Evolutionary conservation across 1,139 yeast species (phyloP).

Genomic region (Hyphopichia burtonii): DNA sequence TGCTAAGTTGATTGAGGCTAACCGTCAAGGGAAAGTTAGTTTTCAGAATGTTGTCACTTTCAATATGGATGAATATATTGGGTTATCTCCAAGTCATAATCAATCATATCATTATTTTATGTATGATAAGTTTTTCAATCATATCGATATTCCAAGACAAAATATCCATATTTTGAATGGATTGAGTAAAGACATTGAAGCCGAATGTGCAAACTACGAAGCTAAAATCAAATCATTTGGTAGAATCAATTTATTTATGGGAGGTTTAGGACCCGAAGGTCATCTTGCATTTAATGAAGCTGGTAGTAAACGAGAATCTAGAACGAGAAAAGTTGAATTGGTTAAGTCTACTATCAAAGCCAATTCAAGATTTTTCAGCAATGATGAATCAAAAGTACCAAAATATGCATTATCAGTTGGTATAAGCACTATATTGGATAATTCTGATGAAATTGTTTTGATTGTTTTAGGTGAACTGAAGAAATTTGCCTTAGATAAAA

Average conservation of each 20-base stretch:
- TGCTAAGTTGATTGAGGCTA: conserved; percentile 44
- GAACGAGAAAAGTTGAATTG: conserved; percentile 49
- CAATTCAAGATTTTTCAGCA: conserved; percentile 54
- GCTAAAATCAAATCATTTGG: conserved; percentile 49
- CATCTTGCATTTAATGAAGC: conserved; percentile 65
- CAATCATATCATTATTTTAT: conserved; percentile 64
- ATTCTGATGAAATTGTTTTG: conserved; percentile 52
- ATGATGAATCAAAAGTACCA: conserved; percentile 51
- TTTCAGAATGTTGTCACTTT: conserved; percentile 59
- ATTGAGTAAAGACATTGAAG: conserved; percentile 42
- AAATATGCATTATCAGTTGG: conserved; percentile 57
- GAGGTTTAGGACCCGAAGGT: conserved; percentile 67
- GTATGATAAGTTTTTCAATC: conserved; percentile 59
- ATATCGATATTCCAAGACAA: conserved; percentile 53
- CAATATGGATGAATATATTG: conserved; percentile 64
- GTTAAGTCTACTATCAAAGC: conserved; percentile 57
- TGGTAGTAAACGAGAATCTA: conserved; percentile 49
- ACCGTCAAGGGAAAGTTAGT: conserved; percentile 43
- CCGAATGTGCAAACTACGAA: conserved; percentile 54
- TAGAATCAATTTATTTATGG: conserved; percentile 55
- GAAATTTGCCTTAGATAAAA: conserved; percentile 43
- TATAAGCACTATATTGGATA: conserved; percentile 59
- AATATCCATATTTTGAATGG: conserved; percentile 61
- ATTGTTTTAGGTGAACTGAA: conserved; percentile 49
- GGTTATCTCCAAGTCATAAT: conserved; percentile 45